phyloP scores from a whole-genome alignment of 352 stramenopile genomes.

The Phytophthora parvispora region DNA sequence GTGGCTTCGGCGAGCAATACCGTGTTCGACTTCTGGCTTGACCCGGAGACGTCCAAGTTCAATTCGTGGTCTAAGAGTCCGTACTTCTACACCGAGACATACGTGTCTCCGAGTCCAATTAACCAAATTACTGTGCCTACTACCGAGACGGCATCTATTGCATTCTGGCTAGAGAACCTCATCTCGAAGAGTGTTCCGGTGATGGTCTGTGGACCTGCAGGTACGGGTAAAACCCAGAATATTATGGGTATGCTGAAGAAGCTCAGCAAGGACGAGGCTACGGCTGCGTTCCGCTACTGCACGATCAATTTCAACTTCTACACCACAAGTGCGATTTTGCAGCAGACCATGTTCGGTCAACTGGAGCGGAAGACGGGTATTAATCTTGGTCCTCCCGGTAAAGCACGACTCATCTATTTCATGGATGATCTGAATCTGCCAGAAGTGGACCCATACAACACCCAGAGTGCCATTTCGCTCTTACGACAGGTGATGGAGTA shows the following conservation, averaged over 20 bases:
- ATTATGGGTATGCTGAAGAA: conserved; percentile 97
- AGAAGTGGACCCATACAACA: conserved; percentile 97
- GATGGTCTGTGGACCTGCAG: conserved; percentile 96
- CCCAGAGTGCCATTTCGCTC: conserved; percentile 95
- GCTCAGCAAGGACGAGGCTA: conserved; percentile 89
- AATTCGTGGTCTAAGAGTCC: conserved; percentile 96
- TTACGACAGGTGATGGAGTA: conserved; percentile 98
- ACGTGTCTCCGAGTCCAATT: conserved; percentile 87
- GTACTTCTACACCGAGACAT: conserved; percentile 95
- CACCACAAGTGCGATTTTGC: conserved; percentile 94
- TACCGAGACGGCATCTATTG: conserved; percentile 96
- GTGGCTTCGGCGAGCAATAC: conserved; percentile 94
- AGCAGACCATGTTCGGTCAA: conserved; percentile 94
- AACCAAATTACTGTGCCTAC: conserved; percentile 95
- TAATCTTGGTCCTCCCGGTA: conserved; percentile 95
- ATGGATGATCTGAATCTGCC: conserved; percentile 98
- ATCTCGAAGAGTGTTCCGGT: conserved; percentile 92
- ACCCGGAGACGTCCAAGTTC: conserved; percentile 93
- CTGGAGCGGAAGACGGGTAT: conserved; percentile 97
- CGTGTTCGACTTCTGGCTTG: conserved; percentile 98
- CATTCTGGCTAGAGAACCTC: conserved; percentile 97
- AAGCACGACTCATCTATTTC: conserved; percentile 96
- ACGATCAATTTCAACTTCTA: conserved; percentile 99
- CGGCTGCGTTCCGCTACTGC: conserved; percentile 84
- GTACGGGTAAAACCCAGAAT: conserved; percentile 96